Percentiles rank a stretch among this genome's conserved stretches.
Conservation (phyloP, 768 basidiomycete genomes). For the Tricholoma furcatifolium region DNA sequence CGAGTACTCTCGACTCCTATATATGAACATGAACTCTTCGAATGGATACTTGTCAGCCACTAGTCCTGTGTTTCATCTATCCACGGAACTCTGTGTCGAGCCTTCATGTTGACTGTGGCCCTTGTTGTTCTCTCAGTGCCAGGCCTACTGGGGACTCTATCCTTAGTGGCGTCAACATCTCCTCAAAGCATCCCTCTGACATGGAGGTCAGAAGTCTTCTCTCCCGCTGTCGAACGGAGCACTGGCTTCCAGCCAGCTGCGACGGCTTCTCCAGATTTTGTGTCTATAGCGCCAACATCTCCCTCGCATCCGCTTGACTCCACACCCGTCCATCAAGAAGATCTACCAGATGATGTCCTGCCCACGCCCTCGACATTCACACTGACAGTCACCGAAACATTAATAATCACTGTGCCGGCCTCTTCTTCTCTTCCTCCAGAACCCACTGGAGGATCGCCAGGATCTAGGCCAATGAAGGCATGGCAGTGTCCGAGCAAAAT, state of each 20-base stretch:
- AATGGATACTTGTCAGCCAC: neutral
- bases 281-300: neutral
- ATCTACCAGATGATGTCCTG: neutral
- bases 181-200: neutral
- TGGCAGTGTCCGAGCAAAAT: slow-evolving; percentile 57
- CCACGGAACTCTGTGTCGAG: neutral
- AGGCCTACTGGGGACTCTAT: neutral
- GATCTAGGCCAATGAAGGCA: slow-evolving; percentile 16
- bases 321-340: neutral
- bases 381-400: slow-evolving; percentile 22
- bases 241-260: neutral
- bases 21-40: too few species aligned
- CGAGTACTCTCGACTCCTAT: too few species aligned
- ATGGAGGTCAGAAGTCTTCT: slow-evolving; percentile 6
- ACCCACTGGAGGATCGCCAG: neutral
- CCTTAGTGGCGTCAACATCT: neutral
- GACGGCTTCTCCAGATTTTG: neutral
- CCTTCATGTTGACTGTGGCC: slow-evolving; percentile 4
- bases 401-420: slow-evolving; percentile 22
- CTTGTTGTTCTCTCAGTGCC: neutral
- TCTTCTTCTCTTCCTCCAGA: slow-evolving; percentile 12
- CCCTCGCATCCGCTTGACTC: neutral
- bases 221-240: neutral
- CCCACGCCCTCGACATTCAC: neutral
- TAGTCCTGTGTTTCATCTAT: neutral